Base-by-base conservation (phyloP, 495 filamentous ascomycete genomes). In the Corynascus novoguineensis region DNA sequence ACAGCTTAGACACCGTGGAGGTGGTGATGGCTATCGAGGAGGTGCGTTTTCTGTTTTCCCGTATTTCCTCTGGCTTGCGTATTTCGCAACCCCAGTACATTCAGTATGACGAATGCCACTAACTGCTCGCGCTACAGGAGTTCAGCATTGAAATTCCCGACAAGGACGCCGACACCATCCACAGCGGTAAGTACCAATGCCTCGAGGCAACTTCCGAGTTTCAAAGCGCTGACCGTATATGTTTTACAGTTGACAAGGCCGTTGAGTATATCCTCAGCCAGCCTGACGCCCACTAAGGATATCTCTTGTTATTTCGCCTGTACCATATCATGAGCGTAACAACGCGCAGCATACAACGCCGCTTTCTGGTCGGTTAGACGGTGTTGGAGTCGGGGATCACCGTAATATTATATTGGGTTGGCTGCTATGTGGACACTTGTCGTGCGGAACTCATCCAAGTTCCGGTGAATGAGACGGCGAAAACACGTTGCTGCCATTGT, bases 1-100 rank as follows among this genome's bases (percentile, higher is more conserved):
- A 98, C 78, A 95, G 88, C 78, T 80, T 98, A 71, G 93, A 98
- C 71, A 96, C 92, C 48, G 93, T 98, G 51, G 93, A 98, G 81
- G 92, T 98, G 62, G 95, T 98, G 59, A 98, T 98, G 93, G 93
- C 93, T 60, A 97, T 98, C 76, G 93, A 98, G 82, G 93, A 98
- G 88, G 92, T 96, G 79, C 62, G 83, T 19, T 31, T 8, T 28
- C 28, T 19, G n/a, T 25, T 24, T 28, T 5, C 48, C 0, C 12
- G 31, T 15, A 0, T 3, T 15, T 4, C 21, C 21, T 3, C 2
- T 17, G 14, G 8, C 2, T 8, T 5, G 14, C 4, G 27, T 31
- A n/a, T 28, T 10, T 28, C 12, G 4, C 5, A 9, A 7, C 5
- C 1, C 11, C 6, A 19, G 12, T 8, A 5, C 17, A 4, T 4